phyloP scores from a whole-genome alignment of 257 asterid species.

The Thymus mandschuricus region DNA sequence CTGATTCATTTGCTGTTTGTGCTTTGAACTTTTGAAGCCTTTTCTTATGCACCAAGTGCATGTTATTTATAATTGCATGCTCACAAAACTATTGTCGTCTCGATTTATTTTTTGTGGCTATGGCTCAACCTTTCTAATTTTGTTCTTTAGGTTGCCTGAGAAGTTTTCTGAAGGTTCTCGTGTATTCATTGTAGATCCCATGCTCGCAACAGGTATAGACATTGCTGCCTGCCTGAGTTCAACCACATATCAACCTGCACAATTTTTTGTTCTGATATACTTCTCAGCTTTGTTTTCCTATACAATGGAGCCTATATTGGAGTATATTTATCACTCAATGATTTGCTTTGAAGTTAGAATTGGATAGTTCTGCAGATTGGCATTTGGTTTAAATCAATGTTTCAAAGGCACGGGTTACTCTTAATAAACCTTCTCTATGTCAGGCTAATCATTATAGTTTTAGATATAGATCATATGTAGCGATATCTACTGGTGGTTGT shows the following conservation, averaged over 20 bases:
- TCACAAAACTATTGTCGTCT: background rate
- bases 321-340: background rate
- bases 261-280: background rate
- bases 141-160: constrained; percentile 76
- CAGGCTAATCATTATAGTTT: background rate
- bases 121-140: constrained; percentile 27
- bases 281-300: background rate
- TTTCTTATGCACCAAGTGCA: background rate
- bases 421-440: constrained; percentile 11
- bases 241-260: background rate
- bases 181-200: constrained; percentile 88
- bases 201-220: constrained; percentile 93
- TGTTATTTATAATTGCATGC: constrained; percentile 10
- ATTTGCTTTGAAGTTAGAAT: background rate
- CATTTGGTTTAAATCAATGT: constrained; percentile 2
- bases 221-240: background rate
- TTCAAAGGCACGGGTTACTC: background rate
- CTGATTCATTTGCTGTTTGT: background rate
- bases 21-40: background rate
- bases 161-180: constrained; percentile 84
- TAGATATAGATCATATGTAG: constrained; percentile 1
- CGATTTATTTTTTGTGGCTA: constrained; percentile 9
- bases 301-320: constrained; percentile 3
- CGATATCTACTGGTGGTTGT: background rate
- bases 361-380: background rate